Percentiles rank a stretch among this genome's conserved stretches.
phyloP scores from a whole-genome alignment of 2,329 filamentous ascomycete genomes.

The Emergomyces pasteurianus region DNA sequence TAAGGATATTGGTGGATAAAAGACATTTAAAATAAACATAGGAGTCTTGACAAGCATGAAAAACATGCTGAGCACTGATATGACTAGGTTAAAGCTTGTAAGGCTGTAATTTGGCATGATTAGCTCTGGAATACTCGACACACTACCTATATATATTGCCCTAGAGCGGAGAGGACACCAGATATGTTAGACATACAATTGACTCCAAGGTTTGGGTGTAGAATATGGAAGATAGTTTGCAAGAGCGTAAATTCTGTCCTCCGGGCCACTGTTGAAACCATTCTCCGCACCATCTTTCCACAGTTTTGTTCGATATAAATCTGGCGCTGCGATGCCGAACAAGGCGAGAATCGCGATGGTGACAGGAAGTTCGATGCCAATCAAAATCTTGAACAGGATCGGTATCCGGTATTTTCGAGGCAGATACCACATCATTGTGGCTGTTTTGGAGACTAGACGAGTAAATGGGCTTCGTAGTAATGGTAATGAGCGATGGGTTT shows the following conservation, averaged over 20 bases:
- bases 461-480: background rate
- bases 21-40: constrained; percentile 45
- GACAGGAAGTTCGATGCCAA: constrained; percentile 45
- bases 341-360: constrained; percentile 47
- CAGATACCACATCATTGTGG: constrained; percentile 21
- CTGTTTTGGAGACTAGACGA: background rate
- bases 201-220: constrained; percentile 47
- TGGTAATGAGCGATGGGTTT: background rate
- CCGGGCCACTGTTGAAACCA: constrained; percentile 51
- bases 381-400: constrained; percentile 39
- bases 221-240: constrained; percentile 47
- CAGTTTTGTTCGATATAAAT: constrained; percentile 48
- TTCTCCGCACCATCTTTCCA: constrained; percentile 51
- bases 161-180: background rate
- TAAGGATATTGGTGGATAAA: constrained; percentile 44
- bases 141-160: background rate
- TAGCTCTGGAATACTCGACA: background rate
- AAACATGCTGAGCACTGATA: constrained; percentile 50
- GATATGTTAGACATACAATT: constrained; percentile 36
- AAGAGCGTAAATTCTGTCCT: constrained; percentile 43
- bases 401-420: constrained; percentile 44
- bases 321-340: constrained; percentile 50
- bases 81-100: constrained; percentile 50
- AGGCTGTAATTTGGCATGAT: constrained; percentile 30
- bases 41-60: constrained; percentile 47